A percentile compares a stretch with the other conserved stretches of the same genome.
Conservation (phyloP, 2,329 filamentous ascomycete species). For the Metarhizium rileyi region DNA sequence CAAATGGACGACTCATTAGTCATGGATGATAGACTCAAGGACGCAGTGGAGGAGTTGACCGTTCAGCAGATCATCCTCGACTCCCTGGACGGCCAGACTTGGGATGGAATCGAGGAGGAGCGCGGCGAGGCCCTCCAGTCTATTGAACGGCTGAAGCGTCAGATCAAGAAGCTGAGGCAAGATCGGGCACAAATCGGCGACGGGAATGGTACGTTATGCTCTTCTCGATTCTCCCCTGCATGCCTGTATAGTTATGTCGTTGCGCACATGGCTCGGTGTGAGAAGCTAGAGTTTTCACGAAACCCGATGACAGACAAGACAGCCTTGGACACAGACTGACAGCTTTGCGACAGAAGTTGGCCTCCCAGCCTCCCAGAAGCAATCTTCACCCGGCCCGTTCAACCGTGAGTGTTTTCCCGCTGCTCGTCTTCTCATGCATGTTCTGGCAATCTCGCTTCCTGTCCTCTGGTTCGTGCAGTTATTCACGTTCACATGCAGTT, state of each 20-base stretch:
- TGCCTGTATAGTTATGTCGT: too few relatives aligned
- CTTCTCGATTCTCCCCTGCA: neutral
- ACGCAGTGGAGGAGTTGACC: conserved; percentile 30
- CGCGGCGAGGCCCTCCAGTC: neutral
- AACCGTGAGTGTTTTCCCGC: neutral
- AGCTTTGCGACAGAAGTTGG: neutral
- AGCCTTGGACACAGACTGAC: neutral
- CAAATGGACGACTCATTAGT: conserved; percentile 10
- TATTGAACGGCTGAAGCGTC: conserved; percentile 22
- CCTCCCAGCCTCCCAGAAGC: neutral
- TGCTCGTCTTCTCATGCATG: neutral
- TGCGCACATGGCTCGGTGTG: neutral
- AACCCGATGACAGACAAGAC: neutral
- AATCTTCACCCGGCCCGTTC: neutral
- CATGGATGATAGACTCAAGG: conserved; percentile 11
- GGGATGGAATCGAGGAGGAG: conserved; percentile 20
- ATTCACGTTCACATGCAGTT: neutral
- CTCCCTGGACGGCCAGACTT: conserved; percentile 24
- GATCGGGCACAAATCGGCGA: neutral
- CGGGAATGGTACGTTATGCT: neutral
- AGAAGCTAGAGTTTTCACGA: neutral
- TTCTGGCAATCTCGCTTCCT: neutral
- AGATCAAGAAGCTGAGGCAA: conserved; percentile 12
- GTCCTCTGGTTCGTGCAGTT: neutral
- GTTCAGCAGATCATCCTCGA: conserved; percentile 32